Percentiles rank a stretch among this genome's conserved stretches.
Evolutionary conservation across 1,139 yeast genomes (phyloP).

Genomic region (Debaryomyces subglobosus): DNA sequence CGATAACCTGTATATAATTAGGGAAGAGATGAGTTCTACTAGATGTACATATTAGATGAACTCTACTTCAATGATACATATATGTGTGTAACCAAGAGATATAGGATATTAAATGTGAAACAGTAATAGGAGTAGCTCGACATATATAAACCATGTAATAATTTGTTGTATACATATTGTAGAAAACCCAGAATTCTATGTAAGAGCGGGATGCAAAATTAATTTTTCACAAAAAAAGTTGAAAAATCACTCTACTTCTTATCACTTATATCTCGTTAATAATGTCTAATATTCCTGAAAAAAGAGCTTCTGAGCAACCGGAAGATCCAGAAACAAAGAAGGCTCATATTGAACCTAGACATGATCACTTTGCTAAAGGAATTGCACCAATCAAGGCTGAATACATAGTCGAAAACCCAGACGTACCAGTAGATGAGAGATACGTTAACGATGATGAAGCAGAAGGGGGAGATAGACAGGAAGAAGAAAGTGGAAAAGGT

Average conservation of each 20-base stretch:
- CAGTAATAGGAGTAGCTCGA: background rate
- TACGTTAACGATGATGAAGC: constrained; percentile 47
- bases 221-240: constrained; percentile 1
- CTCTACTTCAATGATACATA: background rate
- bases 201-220: constrained; percentile 5
- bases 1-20: constrained; percentile 14
- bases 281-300: constrained; percentile 15
- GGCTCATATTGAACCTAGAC: constrained; percentile 19
- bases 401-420: constrained; percentile 41
- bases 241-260: background rate
- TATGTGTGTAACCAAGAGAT: background rate
- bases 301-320: constrained; percentile 22
- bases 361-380: constrained; percentile 42
- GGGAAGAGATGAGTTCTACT: constrained; percentile 23
- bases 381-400: constrained; percentile 70
- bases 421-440: constrained; percentile 42
- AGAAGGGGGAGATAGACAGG: constrained; percentile 45
- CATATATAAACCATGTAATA: background rate
- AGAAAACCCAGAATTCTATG: background rate
- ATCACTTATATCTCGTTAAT: background rate
- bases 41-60: background rate
- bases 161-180: background rate
- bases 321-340: constrained; percentile 27
- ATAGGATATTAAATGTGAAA: background rate
- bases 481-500: constrained; percentile 32